Evolutionary conservation across 2,329 filamentous ascomycete genomes (phyloP).

Genomic region (Phialophora expanda): DNA sequence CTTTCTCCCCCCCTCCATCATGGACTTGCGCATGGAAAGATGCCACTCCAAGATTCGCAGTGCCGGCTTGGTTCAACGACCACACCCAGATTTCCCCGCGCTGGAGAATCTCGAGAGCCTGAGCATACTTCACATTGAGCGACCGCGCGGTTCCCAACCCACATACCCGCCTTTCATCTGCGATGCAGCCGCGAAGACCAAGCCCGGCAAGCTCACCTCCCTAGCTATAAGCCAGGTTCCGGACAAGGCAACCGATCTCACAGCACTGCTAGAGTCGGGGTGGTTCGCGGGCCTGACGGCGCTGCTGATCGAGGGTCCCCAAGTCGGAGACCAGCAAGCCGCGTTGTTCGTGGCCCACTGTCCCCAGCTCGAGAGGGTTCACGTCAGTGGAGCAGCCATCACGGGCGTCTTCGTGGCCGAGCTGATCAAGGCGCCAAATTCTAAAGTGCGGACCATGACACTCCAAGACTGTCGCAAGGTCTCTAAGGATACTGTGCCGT

Average conservation of each 20-base stretch:
- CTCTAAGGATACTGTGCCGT: slow-evolving; percentile 27
- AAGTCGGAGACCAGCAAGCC: slow-evolving; percentile 14
- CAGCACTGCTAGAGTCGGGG: neutral
- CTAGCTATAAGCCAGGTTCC: neutral
- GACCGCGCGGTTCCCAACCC: neutral
- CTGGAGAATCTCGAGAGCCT: slow-evolving; percentile 13
- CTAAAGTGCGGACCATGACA: slow-evolving; percentile 19
- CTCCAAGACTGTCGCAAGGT: slow-evolving; percentile 26
- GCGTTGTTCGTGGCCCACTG: slow-evolving; percentile 11
- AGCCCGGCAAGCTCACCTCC: neutral
- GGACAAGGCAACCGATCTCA: neutral
- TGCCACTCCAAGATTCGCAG: neutral
- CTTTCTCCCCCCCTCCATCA: neutral
- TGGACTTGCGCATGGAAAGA: neutral
- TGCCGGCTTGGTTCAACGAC: neutral
- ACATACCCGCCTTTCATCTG: slow-evolving; percentile 5
- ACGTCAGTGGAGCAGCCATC: slow-evolving; percentile 16
- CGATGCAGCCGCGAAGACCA: neutral
- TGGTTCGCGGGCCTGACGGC: slow-evolving; percentile 18
- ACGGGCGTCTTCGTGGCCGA: slow-evolving; percentile 30
- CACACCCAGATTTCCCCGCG: neutral
- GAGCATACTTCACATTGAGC: neutral
- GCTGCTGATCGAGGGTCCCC: slow-evolving; percentile 11
- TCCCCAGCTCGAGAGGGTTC: slow-evolving; percentile 20
- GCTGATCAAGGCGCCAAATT: slow-evolving; percentile 19